Base-by-base conservation (phyloP, 305 asterid genomes). In the Stenogyne calaminthoides region DNA sequence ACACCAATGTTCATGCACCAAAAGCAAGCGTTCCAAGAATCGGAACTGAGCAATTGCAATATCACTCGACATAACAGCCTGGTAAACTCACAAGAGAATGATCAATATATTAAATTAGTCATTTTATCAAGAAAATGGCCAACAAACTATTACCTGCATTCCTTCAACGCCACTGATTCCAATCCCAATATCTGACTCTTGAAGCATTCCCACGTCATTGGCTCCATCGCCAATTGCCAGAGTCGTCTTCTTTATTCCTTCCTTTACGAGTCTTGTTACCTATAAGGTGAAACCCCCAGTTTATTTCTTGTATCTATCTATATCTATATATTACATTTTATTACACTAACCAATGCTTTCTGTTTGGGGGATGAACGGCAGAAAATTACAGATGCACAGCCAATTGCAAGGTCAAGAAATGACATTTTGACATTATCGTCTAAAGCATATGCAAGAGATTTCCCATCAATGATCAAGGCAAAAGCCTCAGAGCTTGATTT, bases 101-200 rank as follows among this genome's bases (percentile, higher is more conserved):
- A 39, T 32, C 27, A 37, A 66, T 25, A 37, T 4, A 64, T 52
- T 54, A 64, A 37, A 52, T 11, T 9, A 14, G 8, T 42, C 25
- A 36, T 40, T 42, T n/a, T 9, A 36, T 40, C 64, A 29, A 51
- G 52, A 40, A 67, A 25, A 22, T 4, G 22, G 75, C 36, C 36
- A 61, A 37, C 63, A 39, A 37, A 22, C 37, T 0, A 16, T 55
- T 16, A 93, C 98, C 97, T 95, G 99, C 99, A 95, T 95, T 87
- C 99, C 99, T 87, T 95, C 99, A 39, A 92, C 97, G 4, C 99
- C 99, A 66, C 99, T 95, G 64, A 95, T 95, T 80, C 99, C 99
- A 11, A 95, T 84, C 57, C 99, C 99, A 36, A 95, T 92, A 81
- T 95, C 99, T 7, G 99, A 98, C 85, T 95, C 99, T 83, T 95